phyloP scores from a whole-genome alignment of 495 filamentous ascomycete genomes.

The Margaritispora aquatica region DNA sequence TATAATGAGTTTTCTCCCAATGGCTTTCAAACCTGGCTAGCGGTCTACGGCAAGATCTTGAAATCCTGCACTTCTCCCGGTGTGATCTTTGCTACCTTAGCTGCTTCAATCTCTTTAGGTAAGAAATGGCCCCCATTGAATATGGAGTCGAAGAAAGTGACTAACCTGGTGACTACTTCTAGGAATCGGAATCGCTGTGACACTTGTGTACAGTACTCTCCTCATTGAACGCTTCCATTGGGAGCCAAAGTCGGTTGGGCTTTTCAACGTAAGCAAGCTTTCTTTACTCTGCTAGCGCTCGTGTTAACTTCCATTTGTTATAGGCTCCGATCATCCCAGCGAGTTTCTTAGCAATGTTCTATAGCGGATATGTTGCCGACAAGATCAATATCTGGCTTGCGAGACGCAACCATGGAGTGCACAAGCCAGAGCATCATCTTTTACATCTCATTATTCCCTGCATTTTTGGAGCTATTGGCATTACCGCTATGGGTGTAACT shows the following conservation, averaged over 20 bases:
- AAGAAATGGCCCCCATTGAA: too few relatives aligned
- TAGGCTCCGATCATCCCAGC: too few relatives aligned
- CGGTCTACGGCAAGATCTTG: constrained; percentile 29
- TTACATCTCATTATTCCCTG: constrained; percentile 30
- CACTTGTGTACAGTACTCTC: constrained; percentile 33
- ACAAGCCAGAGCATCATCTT: constrained; percentile 32
- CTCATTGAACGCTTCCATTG: constrained; percentile 30
- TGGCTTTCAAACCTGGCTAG: constrained; percentile 14
- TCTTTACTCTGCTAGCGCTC: too few relatives aligned
- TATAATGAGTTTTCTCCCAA: constrained; percentile 16
- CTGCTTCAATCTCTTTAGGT: constrained; percentile 32
- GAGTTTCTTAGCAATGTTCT: constrained; percentile 33
- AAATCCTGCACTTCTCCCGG: constrained; percentile 31
- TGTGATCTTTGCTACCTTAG: constrained; percentile 31
- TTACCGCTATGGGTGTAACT: too few relatives aligned
- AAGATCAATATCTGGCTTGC: constrained; percentile 30
- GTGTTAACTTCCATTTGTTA: too few relatives aligned
- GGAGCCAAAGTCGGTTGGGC: not conserved
- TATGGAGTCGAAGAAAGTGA: too few relatives aligned
- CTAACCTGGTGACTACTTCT: too few relatives aligned
- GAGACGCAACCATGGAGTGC: constrained; percentile 28
- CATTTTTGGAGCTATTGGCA: constrained; percentile 26
- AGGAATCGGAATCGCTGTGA: constrained; percentile 29
- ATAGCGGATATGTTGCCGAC: constrained; percentile 30
- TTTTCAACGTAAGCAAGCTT: not conserved